These are phyloP conservation scores for Aspergillus thermomutatus DNA, from an alignment of 2,329 filamentous ascomycete species.

Conservation along the genomic window DNA sequence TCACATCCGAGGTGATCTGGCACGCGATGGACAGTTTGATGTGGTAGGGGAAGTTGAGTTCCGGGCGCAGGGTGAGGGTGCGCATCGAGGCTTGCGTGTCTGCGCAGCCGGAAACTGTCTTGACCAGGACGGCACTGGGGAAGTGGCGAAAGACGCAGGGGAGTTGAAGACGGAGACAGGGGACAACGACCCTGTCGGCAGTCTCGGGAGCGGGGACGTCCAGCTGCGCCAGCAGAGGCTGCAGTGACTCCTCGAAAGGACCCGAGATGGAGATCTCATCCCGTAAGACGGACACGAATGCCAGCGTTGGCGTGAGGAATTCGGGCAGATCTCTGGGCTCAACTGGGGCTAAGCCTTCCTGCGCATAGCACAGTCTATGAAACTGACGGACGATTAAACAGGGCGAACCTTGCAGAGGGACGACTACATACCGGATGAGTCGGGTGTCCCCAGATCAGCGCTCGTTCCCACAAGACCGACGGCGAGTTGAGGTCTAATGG, in stretches of 20 bases:
- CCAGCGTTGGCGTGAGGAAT: constrained; percentile 14
- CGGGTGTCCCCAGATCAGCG: constrained; percentile 17
- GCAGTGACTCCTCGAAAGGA: constrained; percentile 14
- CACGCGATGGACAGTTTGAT: constrained; percentile 21
- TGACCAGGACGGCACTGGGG: constrained; percentile 10
- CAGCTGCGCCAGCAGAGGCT: constrained; percentile 15
- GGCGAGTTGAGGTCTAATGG: background rate
- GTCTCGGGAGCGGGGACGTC: constrained; percentile 2
- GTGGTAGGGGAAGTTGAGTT: constrained; percentile 16
- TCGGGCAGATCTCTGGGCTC: constrained; percentile 10
- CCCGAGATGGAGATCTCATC: constrained; percentile 13
- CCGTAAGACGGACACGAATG: constrained; percentile 17
- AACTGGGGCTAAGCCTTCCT: constrained; percentile 7
- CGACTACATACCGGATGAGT: constrained; percentile 13
- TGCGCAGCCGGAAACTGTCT: constrained; percentile 7
- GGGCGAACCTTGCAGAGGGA: background rate
- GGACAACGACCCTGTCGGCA: constrained; percentile 10
- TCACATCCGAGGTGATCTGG: constrained; percentile 20
- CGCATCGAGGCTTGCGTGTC: constrained; percentile 22
- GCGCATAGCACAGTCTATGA: constrained; percentile 13
- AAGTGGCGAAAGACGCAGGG: constrained; percentile 14
- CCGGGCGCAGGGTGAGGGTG: constrained; percentile 15
- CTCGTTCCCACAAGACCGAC: constrained; percentile 11
- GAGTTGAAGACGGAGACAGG: constrained; percentile 17
- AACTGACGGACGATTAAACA: constrained; percentile 5